Evolutionary conservation across 139 green algal genomes (phyloP).

Genomic region (Desmodesmus armatus): DNA sequence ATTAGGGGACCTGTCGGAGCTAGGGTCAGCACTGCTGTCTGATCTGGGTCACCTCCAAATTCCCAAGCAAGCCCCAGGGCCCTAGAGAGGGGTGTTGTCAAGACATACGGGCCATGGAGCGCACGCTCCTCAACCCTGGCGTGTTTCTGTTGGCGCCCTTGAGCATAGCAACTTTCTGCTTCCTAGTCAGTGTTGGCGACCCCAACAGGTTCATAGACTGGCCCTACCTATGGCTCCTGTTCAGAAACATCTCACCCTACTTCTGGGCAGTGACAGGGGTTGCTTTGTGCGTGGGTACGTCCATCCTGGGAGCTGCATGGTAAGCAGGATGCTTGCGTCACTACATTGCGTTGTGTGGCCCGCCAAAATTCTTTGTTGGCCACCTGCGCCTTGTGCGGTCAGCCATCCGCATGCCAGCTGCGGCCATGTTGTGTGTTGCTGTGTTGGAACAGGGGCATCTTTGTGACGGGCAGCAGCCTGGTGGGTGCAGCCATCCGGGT

Average conservation of each 20-base stretch:
- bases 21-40: no score
- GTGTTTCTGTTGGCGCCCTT: constrained; percentile 49
- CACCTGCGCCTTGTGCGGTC: no score
- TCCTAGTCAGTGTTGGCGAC: constrained; percentile 53
- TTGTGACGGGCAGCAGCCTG: constrained; percentile 97
- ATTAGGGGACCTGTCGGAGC: no score
- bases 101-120: constrained; percentile 18
- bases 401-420: no score
- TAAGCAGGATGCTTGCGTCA: constrained; percentile 54
- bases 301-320: constrained; percentile 96
- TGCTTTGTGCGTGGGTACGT: constrained; percentile 91
- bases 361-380: no score
- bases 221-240: constrained; percentile 85
- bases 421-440: neutral
- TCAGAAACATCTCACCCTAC: constrained; percentile 92
- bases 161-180: constrained; percentile 56
- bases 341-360: neutral
- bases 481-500: constrained; percentile 94
- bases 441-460: constrained; percentile 92
- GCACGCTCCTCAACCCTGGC: constrained; percentile 4
- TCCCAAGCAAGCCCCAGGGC: no score
- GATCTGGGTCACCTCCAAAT: no score
- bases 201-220: constrained; percentile 80
- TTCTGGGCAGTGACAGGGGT: constrained; percentile 90
- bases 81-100: no score